Evolutionary conservation across 2,329 filamentous ascomycete genomes (phyloP).

Genomic region (Colletotrichum spaethianum): DNA sequence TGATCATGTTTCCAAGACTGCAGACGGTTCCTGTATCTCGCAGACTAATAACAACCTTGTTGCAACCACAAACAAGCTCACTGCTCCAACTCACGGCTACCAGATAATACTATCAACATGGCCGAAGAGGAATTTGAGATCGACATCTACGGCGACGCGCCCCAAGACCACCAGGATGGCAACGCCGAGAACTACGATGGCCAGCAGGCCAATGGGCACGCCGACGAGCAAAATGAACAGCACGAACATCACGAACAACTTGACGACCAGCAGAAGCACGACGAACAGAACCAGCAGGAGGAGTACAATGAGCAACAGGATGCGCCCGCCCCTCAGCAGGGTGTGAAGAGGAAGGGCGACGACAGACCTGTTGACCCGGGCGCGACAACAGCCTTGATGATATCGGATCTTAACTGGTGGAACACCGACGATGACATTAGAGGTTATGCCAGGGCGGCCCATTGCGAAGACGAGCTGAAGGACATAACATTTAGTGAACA

Average conservation of each 20-base stretch:
- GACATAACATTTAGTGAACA: constrained; percentile 98
- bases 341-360: constrained; percentile 74
- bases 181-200: constrained; percentile 54
- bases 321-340: constrained; percentile 61
- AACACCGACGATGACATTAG: constrained; percentile 95
- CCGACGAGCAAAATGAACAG: constrained; percentile 57
- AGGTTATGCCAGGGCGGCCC: constrained; percentile 85
- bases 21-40: constrained; percentile 58
- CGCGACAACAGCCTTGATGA: constrained; percentile 80
- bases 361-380: constrained; percentile 71
- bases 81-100: constrained; percentile 32
- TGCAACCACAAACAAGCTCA: constrained; percentile 36
- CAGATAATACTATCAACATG: constrained; percentile 60
- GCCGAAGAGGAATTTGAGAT: constrained; percentile 81
- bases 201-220: constrained; percentile 44
- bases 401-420: constrained; percentile 97
- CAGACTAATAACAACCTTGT: constrained; percentile 43
- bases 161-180: constrained; percentile 56
- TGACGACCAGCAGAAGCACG: constrained; percentile 58
- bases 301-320: constrained; percentile 47
- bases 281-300: constrained; percentile 45
- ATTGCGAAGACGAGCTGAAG: constrained; percentile 86
- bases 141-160: constrained; percentile 77
- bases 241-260: constrained; percentile 46
- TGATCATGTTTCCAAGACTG: constrained; percentile 46